Base-by-base conservation (phyloP, 140 eudicot genomes). In the Ambrosia hybrid region DNA sequence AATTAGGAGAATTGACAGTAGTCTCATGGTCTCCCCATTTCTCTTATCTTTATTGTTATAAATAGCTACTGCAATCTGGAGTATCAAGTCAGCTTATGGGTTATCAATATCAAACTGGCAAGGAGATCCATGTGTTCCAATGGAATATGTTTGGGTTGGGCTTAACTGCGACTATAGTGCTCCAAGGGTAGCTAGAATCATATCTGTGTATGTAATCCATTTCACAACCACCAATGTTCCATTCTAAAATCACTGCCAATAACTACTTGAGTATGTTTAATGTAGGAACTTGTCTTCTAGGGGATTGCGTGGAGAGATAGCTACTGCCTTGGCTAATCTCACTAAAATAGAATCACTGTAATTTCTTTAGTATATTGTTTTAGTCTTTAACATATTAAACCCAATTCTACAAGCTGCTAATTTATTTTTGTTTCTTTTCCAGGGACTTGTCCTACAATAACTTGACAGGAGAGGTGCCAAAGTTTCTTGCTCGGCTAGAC, bases 101-200 rank as follows among this genome's bases (percentile, higher is more conserved):
- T 8, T 77, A 52, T 74, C 12, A 61, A 63, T 6, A 46, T 8
- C 8, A 53, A 77, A 76, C 79, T 83, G 88, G 91, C 83, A 82
- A 72, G 88, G 88, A n/a, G 88, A 86, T 72, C 88, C 88, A 4
- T 87, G 92, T 51, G 60, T 46, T 33, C 89, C 92, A 2, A 65
- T 70, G 26, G 76, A 87, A 0, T 86, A 77, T 34, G 85, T 16
- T 1, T 86, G 89, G 89, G 76, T 41, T 14, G 86, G 86, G 26
- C 26, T 21, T 21, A 21, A 21, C 26, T 86, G 92, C 79, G 68
- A 65, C 68, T 64, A 83, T 34, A n/a, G 41, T 26, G 71, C 52
- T 16, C 21, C 13, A 2, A 33, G 48, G 7, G 61, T 75, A 14
- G 77, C 87, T 10, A 68, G 73, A 16, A 84, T 87, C 69, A 77